Evolutionary conservation across 73 alveolate species (phyloP), one percentile per base, ranked within the genome.

Genomic region (Symbiodinium natans): DNA sequence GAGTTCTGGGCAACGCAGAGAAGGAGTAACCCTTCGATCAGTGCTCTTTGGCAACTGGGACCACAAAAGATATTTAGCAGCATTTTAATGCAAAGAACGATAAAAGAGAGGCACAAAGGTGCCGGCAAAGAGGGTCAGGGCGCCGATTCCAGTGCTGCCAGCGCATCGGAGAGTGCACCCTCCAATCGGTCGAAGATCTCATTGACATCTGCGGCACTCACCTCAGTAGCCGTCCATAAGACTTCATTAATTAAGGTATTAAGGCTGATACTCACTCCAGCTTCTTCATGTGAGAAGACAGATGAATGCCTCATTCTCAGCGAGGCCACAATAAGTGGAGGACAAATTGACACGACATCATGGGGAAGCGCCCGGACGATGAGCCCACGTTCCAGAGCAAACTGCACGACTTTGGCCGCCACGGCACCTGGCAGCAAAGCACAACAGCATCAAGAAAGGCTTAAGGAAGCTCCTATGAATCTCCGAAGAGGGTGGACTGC

Each of bases 331-430:
- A 63, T 63, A 4, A 63, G 80, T 4, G 80, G 80, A 17, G 80
- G 80, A n/a, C 80, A 63, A 63, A 63, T 29, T 31, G 80, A 63
- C 13, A 63, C 80, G 33, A 63, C 80, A 29, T 63, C 80, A 29
- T 29, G 19, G 80, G 80, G 80, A 23, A 63, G 80, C 36, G 33
- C 80, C 80, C 80, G 80, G 40, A 63, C 80, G 4, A 63, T 63
- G 40, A 63, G 80, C 80, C 80, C 80, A 29, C 80, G 80, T 27
- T 63, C 80, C 36, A 63, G 33, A 29, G 80, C 80, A 36, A 23
- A 63, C 40, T 63, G 80, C 80, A 63, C 80, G 38, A 63, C 80
- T 63, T 63, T 63, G 31, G 80, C 80, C 80, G 80, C 80, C 33
- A 63, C 33, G 36, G 80, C 80, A n/a, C 80, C 80, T 63, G 38